These are phyloP conservation scores for Cafeteria roenbergensis DNA, from an alignment of 108 stramenopile species.

Conservation along the genomic window DNA sequence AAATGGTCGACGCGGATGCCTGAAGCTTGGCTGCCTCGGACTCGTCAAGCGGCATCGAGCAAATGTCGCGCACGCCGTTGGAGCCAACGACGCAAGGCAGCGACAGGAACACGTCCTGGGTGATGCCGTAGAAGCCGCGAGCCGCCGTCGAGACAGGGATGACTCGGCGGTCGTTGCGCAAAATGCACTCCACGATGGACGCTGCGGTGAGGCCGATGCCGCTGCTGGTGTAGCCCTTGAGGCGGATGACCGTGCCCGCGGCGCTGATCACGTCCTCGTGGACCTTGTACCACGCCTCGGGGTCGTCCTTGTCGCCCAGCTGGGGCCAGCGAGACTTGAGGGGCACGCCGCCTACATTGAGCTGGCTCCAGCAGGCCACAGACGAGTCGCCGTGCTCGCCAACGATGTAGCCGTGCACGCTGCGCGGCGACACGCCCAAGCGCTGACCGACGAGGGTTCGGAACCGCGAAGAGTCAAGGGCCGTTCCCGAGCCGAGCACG, in stretches of 20 bases:
- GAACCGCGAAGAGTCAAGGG: conserved; percentile 36
- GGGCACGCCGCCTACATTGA: conserved; percentile 32
- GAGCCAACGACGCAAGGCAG: conserved; percentile 32
- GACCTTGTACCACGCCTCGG: conserved; percentile 20
- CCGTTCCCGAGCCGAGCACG: conserved; percentile 43
- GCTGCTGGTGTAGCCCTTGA: conserved; percentile 48
- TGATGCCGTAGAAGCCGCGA: conserved; percentile 35
- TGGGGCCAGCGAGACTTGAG: conserved; percentile 2
- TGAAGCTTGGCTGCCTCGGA: conserved; percentile 25
- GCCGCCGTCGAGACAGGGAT: conserved; percentile 40
- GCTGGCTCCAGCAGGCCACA: conserved; percentile 44
- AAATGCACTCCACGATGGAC: conserved; percentile 29
- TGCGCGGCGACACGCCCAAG: conserved; percentile 22
- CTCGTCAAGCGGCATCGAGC: conserved; percentile 21
- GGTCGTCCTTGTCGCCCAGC: conserved; percentile 20
- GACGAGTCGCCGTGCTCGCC: conserved; percentile 46
- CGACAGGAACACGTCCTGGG: conserved; percentile 39
- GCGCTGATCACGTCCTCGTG: conserved; percentile 36
- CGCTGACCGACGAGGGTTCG: conserved; percentile 32
- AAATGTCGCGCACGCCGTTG: conserved; percentile 23
- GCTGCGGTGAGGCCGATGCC: conserved; percentile 30
- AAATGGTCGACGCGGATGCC: conserved; percentile 24
- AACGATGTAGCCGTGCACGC: conserved; percentile 36
- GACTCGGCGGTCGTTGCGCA: conserved; percentile 33
- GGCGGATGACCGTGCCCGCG: conserved; percentile 35